Percentiles rank a stretch among this genome's conserved stretches.
Evolutionary conservation across 2,329 filamentous ascomycete species (phyloP).

Genomic region (Sphaerulina musiva): DNA sequence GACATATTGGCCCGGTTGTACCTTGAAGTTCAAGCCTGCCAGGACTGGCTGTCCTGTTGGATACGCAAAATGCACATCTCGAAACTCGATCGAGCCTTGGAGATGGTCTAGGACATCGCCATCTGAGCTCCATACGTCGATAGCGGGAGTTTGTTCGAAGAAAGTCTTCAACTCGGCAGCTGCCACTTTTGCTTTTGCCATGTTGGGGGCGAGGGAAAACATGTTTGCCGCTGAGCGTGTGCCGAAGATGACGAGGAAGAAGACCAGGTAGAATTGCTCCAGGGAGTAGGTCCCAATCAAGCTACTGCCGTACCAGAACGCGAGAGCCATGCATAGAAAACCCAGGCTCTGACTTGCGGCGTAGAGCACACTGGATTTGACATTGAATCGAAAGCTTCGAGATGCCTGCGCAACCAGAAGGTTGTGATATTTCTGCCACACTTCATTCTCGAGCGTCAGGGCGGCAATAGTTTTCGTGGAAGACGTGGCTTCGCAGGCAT

Average conservation of each 20-base stretch:
- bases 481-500: slow-evolving; percentile 26
- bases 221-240: slow-evolving; percentile 60
- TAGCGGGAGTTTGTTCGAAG: slow-evolving; percentile 3
- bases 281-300: slow-evolving; percentile 29
- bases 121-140: slow-evolving; percentile 29
- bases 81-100: slow-evolving; percentile 45
- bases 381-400: slow-evolving; percentile 16
- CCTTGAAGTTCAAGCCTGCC: slow-evolving; percentile 28
- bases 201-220: slow-evolving; percentile 50
- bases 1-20: slow-evolving; percentile 36
- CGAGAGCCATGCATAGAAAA: slow-evolving; percentile 23
- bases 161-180: slow-evolving; percentile 19
- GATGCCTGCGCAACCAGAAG: slow-evolving; percentile 22
- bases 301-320: slow-evolving; percentile 28
- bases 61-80: slow-evolving; percentile 58
- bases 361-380: slow-evolving; percentile 20
- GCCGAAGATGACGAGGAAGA: slow-evolving; percentile 57
- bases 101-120: slow-evolving; percentile 14
- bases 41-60: slow-evolving; percentile 57
- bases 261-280: slow-evolving; percentile 50
- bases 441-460: slow-evolving; percentile 24
- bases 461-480: slow-evolving; percentile 25
- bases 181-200: slow-evolving; percentile 28
- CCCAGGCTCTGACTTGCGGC: slow-evolving; percentile 25
- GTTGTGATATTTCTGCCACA: slow-evolving; percentile 24